Conservation (phyloP, 805 yeast genomes). For the Yarrowia sp. region DNA sequence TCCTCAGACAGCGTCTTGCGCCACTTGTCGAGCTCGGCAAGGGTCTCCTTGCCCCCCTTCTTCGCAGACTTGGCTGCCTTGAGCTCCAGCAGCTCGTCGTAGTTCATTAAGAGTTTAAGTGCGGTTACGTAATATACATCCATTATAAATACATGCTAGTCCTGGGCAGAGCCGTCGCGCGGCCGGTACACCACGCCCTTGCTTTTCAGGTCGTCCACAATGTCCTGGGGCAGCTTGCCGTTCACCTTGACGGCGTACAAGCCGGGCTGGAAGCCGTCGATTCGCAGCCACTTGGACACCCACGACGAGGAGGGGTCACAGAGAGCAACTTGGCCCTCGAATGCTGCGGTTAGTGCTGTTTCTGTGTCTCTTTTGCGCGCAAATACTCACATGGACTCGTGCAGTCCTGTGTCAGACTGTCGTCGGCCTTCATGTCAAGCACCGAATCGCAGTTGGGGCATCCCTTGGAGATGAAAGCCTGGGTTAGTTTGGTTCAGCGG, state of each 20-base stretch:
- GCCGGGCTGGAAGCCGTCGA: constrained; percentile 85
- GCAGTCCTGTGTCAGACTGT: constrained; percentile 80
- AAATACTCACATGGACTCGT: constrained; percentile 65
- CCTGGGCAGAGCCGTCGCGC: constrained; percentile 72
- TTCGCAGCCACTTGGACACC: constrained; percentile 92
- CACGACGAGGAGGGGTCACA: constrained; percentile 84
- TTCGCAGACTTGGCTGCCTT: constrained; percentile 4
- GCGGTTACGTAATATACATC: constrained; percentile 4
- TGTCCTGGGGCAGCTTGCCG: constrained; percentile 87
- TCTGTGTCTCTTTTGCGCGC: background rate
- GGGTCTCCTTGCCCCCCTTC: constrained; percentile 16
- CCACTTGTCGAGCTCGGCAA: background rate
- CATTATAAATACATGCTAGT: constrained; percentile 32
- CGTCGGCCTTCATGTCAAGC: constrained; percentile 74
- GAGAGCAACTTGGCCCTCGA: constrained; percentile 90
- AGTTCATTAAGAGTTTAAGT: constrained; percentile 3
- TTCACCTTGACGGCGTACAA: constrained; percentile 86
- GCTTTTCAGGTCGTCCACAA: constrained; percentile 65
- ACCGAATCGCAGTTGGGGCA: constrained; percentile 96
- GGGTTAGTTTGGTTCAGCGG: background rate
- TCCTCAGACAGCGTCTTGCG: background rate
- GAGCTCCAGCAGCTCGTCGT: background rate
- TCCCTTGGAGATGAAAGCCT: constrained; percentile 75
- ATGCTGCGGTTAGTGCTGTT: too few species aligned
- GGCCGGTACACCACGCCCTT: constrained; percentile 87